phyloP scores from a whole-genome alignment of 805 yeast genomes.

The Myxozyma neglecta region DNA sequence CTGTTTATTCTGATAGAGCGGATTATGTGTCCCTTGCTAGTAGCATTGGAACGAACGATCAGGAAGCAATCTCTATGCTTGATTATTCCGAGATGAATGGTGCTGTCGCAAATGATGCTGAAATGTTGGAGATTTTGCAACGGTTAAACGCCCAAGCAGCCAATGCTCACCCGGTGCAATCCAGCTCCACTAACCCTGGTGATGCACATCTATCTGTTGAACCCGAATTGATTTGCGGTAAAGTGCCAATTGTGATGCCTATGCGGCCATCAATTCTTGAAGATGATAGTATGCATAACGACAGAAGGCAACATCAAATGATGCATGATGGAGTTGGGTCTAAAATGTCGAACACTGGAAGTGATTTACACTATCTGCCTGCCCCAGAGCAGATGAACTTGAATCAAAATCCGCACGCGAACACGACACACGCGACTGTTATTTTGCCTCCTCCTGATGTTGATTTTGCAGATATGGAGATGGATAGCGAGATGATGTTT shows the following conservation, averaged over 20 bases:
- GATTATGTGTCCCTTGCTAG: constrained; percentile 1
- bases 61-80: not conserved
- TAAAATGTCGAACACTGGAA: constrained; percentile 1
- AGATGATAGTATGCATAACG: not conserved
- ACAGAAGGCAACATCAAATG: not conserved
- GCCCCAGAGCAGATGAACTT: not conserved
- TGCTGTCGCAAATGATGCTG: not conserved
- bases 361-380: constrained; percentile 2
- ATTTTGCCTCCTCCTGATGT: constrained; percentile 19
- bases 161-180: not conserved
- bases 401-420: constrained; percentile 13
- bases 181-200: not conserved
- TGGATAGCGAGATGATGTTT: constrained; percentile 21
- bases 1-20: not conserved
- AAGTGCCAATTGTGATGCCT: constrained; percentile 13
- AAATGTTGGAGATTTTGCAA: constrained; percentile 12
- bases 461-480: constrained; percentile 14
- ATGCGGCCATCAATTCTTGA: constrained; percentile 4
- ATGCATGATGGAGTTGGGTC: not conserved
- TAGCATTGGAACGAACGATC: not conserved
- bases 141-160: constrained; percentile 9
- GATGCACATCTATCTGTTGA: constrained; percentile 1
- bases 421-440: constrained; percentile 19
- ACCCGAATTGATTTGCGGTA: constrained; percentile 17
- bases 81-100: not conserved